These are phyloP conservation scores for Leccinum truebloodii DNA, from an alignment of 768 basidiomycete genomes.

Conservation along the genomic window DNA sequence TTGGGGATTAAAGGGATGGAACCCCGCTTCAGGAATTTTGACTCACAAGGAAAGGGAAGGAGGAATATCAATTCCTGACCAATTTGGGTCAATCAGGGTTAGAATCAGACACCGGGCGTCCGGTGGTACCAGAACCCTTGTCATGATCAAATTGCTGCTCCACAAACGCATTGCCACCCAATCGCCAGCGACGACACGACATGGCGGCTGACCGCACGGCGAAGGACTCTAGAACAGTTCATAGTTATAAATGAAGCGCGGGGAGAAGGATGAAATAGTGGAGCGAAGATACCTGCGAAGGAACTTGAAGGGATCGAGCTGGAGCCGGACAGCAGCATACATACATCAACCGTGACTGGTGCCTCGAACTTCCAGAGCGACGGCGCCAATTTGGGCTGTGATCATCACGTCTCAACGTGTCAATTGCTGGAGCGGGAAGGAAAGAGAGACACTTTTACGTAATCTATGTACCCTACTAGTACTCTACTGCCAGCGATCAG, in stretches of 20 bases:
- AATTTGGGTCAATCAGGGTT: constrained; percentile 10
- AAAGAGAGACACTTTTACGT: not conserved
- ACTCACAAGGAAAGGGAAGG: not conserved
- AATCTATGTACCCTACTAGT: not conserved
- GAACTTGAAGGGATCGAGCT: not conserved
- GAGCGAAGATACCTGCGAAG: constrained; percentile 3
- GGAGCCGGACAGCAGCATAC: not conserved
- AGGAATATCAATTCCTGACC: not conserved
- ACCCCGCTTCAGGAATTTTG: constrained; percentile 2
- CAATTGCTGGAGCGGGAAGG: not conserved
- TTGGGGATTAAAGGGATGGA: not conserved
- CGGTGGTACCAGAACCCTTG: constrained; percentile 3
- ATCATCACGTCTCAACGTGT: constrained; percentile 6
- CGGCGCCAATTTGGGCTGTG: not conserved
- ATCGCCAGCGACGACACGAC: not conserved
- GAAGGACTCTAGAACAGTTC: constrained; percentile 1
- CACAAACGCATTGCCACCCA: not conserved
- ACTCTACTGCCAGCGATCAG: not conserved
- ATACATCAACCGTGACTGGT: not conserved
- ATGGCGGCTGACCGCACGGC: not conserved
- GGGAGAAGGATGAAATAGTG: not conserved
- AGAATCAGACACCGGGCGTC: not conserved
- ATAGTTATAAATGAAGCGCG: constrained; percentile 3
- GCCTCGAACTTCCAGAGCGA: not conserved
- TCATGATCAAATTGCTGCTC: not conserved